Conservation (phyloP, 768 basidiomycete species). For the Termitomyces sp. region DNA sequence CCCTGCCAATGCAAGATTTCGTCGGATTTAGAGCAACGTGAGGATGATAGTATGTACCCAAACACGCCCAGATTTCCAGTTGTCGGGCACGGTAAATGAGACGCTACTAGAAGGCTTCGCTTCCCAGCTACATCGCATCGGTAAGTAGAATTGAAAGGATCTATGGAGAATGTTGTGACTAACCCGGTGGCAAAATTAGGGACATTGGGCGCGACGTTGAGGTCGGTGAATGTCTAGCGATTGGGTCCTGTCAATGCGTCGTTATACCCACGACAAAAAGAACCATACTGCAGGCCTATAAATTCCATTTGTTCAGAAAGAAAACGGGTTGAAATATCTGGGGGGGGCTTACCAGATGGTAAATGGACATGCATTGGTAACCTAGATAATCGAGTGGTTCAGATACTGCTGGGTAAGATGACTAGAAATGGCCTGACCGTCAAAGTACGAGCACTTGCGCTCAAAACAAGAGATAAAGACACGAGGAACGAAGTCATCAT, state of each 20-base stretch:
- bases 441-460: background rate
- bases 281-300: background rate
- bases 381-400: background rate
- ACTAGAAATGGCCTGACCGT: background rate
- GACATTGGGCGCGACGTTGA: background rate
- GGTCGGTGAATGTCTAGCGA: background rate
- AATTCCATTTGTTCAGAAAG: background rate
- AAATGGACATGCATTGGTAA: background rate
- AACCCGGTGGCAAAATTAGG: background rate
- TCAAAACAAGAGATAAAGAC: background rate
- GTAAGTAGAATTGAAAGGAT: too few species aligned
- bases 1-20: constrained; percentile 32
- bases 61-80: constrained; percentile 64
- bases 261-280: background rate
- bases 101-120: background rate
- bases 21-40: background rate
- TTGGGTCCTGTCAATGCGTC: background rate
- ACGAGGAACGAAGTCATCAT: background rate
- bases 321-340: too few species aligned
- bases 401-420: background rate
- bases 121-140: background rate
- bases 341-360: background rate
- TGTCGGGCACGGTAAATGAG: constrained; percentile 40
- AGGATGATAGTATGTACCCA: constrained; percentile 30
- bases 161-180: too few species aligned